phyloP scores from a whole-genome alignment of 768 basidiomycete genomes.

The Mycena pura region DNA sequence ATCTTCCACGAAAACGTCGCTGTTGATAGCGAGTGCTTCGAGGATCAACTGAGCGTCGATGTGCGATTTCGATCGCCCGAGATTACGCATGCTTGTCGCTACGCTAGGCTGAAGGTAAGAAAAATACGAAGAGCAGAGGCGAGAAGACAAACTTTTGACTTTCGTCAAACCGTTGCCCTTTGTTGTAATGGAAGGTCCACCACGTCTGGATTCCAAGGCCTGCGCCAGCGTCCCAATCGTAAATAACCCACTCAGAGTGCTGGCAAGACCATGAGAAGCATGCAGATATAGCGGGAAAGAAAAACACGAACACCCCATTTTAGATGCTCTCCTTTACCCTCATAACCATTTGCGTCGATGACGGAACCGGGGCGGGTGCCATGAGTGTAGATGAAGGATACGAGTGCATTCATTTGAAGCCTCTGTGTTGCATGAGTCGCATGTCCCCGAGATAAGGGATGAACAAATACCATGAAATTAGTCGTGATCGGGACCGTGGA shows the following conservation, averaged over 20 bases:
- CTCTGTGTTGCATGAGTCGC: too few species aligned
- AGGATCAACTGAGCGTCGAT: neutral
- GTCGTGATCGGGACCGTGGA: too few species aligned
- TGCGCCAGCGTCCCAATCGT: neutral
- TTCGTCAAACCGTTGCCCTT: neutral
- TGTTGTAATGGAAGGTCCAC: neutral
- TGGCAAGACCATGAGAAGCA: too few species aligned
- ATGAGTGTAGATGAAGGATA: neutral
- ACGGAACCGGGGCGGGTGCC: neutral
- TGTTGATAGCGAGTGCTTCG: neutral
- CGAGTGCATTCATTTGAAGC: neutral
- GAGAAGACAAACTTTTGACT: neutral
- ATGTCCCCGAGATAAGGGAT: too few species aligned
- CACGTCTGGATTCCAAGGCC: neutral
- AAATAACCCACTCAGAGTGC: neutral
- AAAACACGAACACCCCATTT: neutral
- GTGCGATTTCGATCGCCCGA: neutral
- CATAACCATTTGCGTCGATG: neutral
- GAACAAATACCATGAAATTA: too few species aligned
- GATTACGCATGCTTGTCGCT: neutral
- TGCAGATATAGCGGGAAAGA: too few species aligned
- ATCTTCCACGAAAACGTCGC: neutral
- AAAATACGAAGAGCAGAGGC: too few species aligned
- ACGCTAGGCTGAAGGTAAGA: too few species aligned
- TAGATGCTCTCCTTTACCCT: neutral